Conservation (phyloP, 495 filamentous ascomycete genomes). For the Podospora pseudocomata region DNA sequence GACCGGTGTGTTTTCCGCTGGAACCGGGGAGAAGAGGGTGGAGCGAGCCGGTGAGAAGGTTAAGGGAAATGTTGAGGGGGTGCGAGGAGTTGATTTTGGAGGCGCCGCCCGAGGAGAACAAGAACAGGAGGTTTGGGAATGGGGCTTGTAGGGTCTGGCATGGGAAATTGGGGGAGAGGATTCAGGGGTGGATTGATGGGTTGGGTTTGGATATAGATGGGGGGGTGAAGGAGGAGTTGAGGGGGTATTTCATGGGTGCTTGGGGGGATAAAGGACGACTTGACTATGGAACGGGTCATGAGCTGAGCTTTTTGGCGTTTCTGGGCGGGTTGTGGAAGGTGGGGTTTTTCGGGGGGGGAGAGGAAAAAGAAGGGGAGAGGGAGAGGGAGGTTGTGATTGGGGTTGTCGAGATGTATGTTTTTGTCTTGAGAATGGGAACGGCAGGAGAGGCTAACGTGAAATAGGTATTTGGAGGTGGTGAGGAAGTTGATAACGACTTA, state of each 20-base stretch:
- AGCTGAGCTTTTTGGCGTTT: constrained; percentile 91
- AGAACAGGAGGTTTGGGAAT: constrained; percentile 81
- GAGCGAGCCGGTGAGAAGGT: constrained; percentile 52
- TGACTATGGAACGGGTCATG: constrained; percentile 95
- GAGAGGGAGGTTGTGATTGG: constrained; percentile 77
- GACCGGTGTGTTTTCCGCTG: background rate
- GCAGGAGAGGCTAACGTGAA: background rate
- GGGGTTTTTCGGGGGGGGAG: constrained; percentile 58
- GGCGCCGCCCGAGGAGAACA: constrained; percentile 78
- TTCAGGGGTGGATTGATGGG: constrained; percentile 22
- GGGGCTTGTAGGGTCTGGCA: constrained; percentile 83
- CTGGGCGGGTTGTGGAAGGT: constrained; percentile 88
- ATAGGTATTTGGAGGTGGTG: constrained; percentile 75
- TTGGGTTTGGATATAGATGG: constrained; percentile 6
- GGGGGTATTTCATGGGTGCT: constrained; percentile 74
- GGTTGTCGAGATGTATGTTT: constrained; percentile 71
- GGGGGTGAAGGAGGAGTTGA: constrained; percentile 55
- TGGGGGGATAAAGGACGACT: constrained; percentile 87
- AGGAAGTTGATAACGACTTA: constrained; percentile 85
- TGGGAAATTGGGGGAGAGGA: constrained; percentile 59
- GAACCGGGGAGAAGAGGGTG: constrained; percentile 13
- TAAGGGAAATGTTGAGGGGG: constrained; percentile 59
- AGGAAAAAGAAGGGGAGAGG: constrained; percentile 27
- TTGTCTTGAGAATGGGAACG: background rate
- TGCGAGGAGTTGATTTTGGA: constrained; percentile 68